A percentile compares a stretch with the other conserved stretches of the same genome.
Evolutionary conservation across 1,284 basidiomycete genomes (phyloP).

Genomic region (Hymenochaete sp.): DNA sequence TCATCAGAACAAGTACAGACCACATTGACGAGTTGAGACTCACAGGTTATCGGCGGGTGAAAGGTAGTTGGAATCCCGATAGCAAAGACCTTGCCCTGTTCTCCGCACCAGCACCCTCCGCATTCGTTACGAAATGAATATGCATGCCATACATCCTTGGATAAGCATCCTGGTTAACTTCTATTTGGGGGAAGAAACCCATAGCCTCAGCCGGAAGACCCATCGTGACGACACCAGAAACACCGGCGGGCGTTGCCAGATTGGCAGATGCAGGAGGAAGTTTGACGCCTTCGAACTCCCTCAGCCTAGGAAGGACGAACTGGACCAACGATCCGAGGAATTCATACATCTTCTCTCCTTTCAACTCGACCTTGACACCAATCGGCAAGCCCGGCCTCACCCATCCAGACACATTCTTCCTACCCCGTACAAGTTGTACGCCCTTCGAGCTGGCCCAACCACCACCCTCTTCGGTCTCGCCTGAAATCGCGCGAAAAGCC

Average conservation of each 20-base stretch:
- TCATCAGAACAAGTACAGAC: too few species aligned
- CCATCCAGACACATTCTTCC: slow-evolving; percentile 81
- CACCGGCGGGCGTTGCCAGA: slow-evolving; percentile 63
- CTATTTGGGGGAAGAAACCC: slow-evolving; percentile 89
- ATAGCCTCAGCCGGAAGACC: slow-evolving; percentile 82
- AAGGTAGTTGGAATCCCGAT: slow-evolving; percentile 87
- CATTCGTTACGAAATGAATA: slow-evolving; percentile 85
- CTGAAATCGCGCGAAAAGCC: slow-evolving; percentile 82
- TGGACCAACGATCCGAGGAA: slow-evolving; percentile 86
- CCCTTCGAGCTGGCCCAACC: slow-evolving; percentile 63
- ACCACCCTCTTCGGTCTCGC: slow-evolving; percentile 66
- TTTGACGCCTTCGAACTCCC: slow-evolving; percentile 81
- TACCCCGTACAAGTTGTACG: slow-evolving; percentile 74
- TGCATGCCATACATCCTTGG: slow-evolving; percentile 82
- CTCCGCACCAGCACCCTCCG: slow-evolving; percentile 76
- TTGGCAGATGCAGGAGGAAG: slow-evolving; percentile 59
- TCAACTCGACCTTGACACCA: slow-evolving; percentile 84
- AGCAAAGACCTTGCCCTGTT: slow-evolving; percentile 77
- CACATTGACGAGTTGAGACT: neutral
- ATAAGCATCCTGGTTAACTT: slow-evolving; percentile 86
- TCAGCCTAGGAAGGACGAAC: slow-evolving; percentile 88
- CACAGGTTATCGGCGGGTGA: slow-evolving; percentile 27
- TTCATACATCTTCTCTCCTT: slow-evolving; percentile 88
- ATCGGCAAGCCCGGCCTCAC: slow-evolving; percentile 77
- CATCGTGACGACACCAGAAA: slow-evolving; percentile 82